Evolutionary conservation across 306 rosid species (phyloP).

Genomic region (Prunus fruticosa): DNA sequence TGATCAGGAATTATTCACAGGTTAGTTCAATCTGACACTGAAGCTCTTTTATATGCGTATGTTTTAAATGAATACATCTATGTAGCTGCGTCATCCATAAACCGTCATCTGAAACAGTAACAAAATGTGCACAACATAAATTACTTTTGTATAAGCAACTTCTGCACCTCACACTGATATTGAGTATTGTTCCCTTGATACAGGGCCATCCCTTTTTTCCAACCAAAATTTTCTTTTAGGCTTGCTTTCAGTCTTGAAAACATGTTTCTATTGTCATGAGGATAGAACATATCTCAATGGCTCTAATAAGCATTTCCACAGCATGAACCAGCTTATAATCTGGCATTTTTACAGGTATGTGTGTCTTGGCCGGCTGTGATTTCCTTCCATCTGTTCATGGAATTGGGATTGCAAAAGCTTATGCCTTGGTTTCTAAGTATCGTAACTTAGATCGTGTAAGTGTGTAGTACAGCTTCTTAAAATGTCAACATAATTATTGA

Average conservation of each 20-base stretch:
- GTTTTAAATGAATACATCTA: not conserved
- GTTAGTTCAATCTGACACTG: constrained; percentile 35
- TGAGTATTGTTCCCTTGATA: not conserved
- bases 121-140: not conserved
- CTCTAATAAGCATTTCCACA: not conserved
- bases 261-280: constrained; percentile 2
- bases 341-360: constrained; percentile 61
- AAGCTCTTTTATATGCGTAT: not conserved
- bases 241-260: not conserved
- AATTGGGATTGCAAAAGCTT: constrained; percentile 82
- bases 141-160: not conserved
- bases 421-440: constrained; percentile 80
- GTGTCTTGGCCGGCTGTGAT: constrained; percentile 95
- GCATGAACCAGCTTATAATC: not conserved
- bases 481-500: not conserved
- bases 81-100: not conserved
- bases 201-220: not conserved
- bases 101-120: constrained; percentile 4
- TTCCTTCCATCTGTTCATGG: constrained; percentile 97
- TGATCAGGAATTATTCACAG: constrained; percentile 61
- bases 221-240: not conserved
- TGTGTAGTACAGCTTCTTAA: constrained; percentile 18
- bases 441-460: constrained; percentile 83
- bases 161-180: not conserved
- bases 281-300: not conserved